Evolutionary conservation across 2,329 filamentous ascomycete species (phyloP).

Genomic region (Gliomastix tumulicola): DNA sequence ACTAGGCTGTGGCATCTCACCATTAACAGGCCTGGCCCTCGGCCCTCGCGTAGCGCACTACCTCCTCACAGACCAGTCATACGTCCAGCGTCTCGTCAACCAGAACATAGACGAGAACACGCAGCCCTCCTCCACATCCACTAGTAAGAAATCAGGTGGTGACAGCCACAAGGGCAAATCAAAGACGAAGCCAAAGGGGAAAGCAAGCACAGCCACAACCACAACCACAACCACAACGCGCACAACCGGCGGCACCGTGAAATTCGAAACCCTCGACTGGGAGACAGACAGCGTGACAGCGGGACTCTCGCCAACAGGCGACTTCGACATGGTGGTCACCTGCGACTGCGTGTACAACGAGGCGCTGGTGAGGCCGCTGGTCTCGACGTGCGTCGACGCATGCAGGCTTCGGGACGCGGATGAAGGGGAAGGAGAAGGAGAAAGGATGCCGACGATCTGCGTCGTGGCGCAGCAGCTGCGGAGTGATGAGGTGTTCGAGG

Average conservation of each 20-base stretch:
- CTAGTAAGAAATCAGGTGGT: conserved; percentile 7
- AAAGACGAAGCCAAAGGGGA: neutral
- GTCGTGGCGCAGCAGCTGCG: conserved; percentile 86
- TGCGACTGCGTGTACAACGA: conserved; percentile 98
- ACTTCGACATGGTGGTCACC: conserved; percentile 70
- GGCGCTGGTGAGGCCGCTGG: conserved; percentile 70
- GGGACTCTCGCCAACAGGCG: conserved; percentile 28
- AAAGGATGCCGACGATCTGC: conserved; percentile 54
- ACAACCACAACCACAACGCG: conserved; percentile 1
- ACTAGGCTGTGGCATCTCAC: conserved; percentile 82
- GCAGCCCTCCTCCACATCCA: conserved; percentile 4
- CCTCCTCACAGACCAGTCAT: conserved; percentile 80
- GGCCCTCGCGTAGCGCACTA: conserved; percentile 56
- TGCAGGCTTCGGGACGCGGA: conserved; percentile 49
- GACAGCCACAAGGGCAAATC: neutral
- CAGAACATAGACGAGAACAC: conserved; percentile 66
- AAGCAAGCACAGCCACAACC: conserved; percentile 5
- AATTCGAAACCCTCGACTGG: conserved; percentile 71
- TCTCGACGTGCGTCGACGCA: conserved; percentile 71
- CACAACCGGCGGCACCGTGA: conserved; percentile 35
- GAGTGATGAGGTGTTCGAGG: conserved; percentile 75
- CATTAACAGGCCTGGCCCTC: conserved; percentile 66
- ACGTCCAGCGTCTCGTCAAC: conserved; percentile 70
- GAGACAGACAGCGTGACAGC: conserved; percentile 54
- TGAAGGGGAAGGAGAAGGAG: conserved; percentile 6